These are phyloP conservation scores for Papiliotrema nemorosa DNA, from an alignment of 1,284 basidiomycete genomes.

Conservation along the genomic window DNA sequence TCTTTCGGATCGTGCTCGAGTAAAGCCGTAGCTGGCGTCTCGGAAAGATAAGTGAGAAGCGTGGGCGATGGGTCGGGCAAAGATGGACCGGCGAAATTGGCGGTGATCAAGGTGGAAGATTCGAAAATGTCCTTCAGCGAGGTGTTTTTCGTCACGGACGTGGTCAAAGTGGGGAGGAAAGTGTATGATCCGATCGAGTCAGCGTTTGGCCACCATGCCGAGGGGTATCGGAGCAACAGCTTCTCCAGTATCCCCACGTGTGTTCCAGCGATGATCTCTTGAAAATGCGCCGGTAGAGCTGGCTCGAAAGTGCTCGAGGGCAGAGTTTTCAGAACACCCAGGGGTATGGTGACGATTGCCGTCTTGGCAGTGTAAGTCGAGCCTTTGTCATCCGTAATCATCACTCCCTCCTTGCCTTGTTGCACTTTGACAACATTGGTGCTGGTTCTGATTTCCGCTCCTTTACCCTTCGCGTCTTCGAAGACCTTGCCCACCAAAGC, in stretches of 20 bases:
- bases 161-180: slow-evolving; percentile 39
- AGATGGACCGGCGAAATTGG: slow-evolving; percentile 41
- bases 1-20: slow-evolving; percentile 26
- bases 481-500: slow-evolving; percentile 47
- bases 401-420: slow-evolving; percentile 17
- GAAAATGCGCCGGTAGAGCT: slow-evolving; percentile 30
- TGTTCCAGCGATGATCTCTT: slow-evolving; percentile 38
- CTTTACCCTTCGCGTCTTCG: slow-evolving; percentile 39
- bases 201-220: slow-evolving; percentile 52
- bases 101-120: slow-evolving; percentile 44
- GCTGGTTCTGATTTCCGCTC: too few species aligned
- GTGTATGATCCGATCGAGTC: slow-evolving; percentile 46
- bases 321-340: slow-evolving; percentile 47
- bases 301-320: slow-evolving; percentile 40
- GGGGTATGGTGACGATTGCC: slow-evolving; percentile 50
- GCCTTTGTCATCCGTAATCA: slow-evolving; percentile 32
- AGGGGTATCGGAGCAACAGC: slow-evolving; percentile 50
- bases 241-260: slow-evolving; percentile 53
- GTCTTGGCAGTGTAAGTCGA: slow-evolving; percentile 37
- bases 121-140: slow-evolving; percentile 33
- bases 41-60: slow-evolving; percentile 51
- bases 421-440: slow-evolving; percentile 29
- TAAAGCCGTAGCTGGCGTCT: slow-evolving; percentile 38
- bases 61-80: slow-evolving; percentile 40
- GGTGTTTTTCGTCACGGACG: slow-evolving; percentile 13